Evolutionary conservation across 192 early-diverging fungal genomes (phyloP).

Genomic region (Coemansia pectinata): DNA sequence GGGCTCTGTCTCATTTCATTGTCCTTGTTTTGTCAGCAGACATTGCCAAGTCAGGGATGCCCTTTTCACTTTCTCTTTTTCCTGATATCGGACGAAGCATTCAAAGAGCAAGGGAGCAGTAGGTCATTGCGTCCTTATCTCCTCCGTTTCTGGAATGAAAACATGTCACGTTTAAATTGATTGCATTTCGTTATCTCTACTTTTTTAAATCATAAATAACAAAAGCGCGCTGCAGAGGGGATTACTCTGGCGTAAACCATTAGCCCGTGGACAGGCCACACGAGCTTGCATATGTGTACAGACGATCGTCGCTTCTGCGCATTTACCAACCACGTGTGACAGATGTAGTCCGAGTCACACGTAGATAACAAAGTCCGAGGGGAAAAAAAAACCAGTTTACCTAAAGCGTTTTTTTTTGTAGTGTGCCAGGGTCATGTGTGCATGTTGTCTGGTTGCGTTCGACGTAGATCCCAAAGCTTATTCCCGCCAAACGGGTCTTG

Average conservation of each 20-base stretch:
- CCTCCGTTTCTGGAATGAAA: background rate
- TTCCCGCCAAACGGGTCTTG: background rate
- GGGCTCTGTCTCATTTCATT: background rate
- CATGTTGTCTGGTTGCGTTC: background rate
- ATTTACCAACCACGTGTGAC: background rate
- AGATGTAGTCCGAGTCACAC: constrained; percentile 5
- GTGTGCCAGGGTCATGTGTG: background rate
- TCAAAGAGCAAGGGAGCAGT: background rate
- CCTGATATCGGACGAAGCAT: background rate
- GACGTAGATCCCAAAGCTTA: background rate
- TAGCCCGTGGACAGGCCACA: background rate
- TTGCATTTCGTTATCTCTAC: background rate
- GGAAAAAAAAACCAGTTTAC: background rate
- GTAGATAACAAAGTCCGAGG: background rate
- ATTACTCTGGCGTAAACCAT: background rate
- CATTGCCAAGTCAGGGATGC: background rate
- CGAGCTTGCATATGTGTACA: background rate
- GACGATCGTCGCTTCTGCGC: constrained; percentile 3
- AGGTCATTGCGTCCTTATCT: constrained; percentile 2
- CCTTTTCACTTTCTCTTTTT: background rate
- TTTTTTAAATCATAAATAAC: background rate
- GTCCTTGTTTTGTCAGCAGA: background rate
- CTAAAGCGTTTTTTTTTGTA: background rate
- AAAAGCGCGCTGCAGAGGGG: background rate
- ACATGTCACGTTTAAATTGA: background rate